Evolutionary conservation across 129 eudicot genomes (phyloP), one percentile per base, ranked within the genome.

Genomic region (Scalesia atractyloides): DNA sequence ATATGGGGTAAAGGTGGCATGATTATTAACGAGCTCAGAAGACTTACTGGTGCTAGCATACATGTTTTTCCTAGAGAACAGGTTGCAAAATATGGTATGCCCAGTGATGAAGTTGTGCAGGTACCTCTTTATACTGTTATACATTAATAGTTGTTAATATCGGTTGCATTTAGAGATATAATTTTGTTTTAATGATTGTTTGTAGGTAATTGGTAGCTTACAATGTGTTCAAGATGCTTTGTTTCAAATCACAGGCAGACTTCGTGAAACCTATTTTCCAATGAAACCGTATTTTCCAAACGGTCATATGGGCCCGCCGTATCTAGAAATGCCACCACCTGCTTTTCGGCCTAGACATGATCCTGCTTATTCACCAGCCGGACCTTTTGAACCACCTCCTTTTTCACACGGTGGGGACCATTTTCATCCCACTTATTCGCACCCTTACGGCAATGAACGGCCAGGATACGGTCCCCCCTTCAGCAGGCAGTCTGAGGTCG

Each of bases 101-200:
- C 73, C 14, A 83, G 74, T 70, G 91, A 86, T 53, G 91, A 86
- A 83, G 81, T 86, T 70, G 87, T 86, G 69, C 91, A 86, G 91
- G 91, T 83, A 77, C 52, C 16, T 63, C 48, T 50, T 66, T 73
- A 46, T 61, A 15, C 46, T 41, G 41, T 66, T 73, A 46, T 61
- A 15, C 48, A 15, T 56, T 7, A 16, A 20, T 19, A 20, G 9
- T 60, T 41, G 66, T 15, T 71, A 30, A 73, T 73, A 26, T 16
- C 5, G 9, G 68, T 24, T 26, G 16, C 41, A 61, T 62, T 30
- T 73, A 24, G 49, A 7, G 17, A 64, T 74, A 44, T 56, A 20
- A 20, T 43, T 60, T 30, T 5, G 5, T 53, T 22, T 34, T 59
- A 53, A 41, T 34, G 62, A 53, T 67, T 73, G n/a, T 24, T 59